Percentiles rank a stretch among this genome's conserved stretches.
These are phyloP conservation scores for Drechslerella coelobrocha DNA, from an alignment of 2,329 filamentous ascomycete species.

Conservation along the genomic window DNA sequence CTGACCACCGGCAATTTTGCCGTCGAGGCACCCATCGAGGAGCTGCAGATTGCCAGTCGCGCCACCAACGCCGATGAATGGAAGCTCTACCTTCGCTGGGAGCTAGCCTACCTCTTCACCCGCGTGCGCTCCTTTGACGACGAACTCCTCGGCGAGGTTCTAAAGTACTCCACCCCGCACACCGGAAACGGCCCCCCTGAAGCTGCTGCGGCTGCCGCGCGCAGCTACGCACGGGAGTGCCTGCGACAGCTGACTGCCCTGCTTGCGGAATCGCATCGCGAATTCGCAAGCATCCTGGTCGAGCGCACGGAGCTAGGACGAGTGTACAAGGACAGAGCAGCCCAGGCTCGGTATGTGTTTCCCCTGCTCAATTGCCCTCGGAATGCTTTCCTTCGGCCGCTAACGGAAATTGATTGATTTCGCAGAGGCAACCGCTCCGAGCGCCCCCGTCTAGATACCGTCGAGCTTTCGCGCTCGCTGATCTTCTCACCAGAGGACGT, in stretches of 20 bases:
- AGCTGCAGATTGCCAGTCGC: conserved; percentile 46
- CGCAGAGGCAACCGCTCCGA: conserved; percentile 31
- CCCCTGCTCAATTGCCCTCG: background rate
- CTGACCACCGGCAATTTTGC: conserved; percentile 44
- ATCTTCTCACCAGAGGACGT: conserved; percentile 47
- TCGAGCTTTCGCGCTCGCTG: conserved; percentile 42
- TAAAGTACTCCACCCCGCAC: conserved; percentile 44
- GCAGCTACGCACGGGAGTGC: conserved; percentile 44
- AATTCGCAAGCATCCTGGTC: conserved; percentile 40
- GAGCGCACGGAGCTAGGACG: conserved; percentile 36
- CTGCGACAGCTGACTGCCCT: conserved; percentile 36
- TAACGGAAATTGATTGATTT: background rate
- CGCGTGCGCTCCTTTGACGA: conserved; percentile 43
- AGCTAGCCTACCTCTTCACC: conserved; percentile 46
- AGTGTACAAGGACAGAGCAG: conserved; percentile 30
- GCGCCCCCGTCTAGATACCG: conserved; percentile 35
- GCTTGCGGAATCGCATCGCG: conserved; percentile 42
- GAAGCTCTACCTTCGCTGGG: conserved; percentile 49
- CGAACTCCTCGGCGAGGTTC: conserved; percentile 39
- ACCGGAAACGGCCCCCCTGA: conserved; percentile 40
- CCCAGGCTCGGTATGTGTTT: conserved; percentile 26
- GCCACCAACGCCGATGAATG: conserved; percentile 47
- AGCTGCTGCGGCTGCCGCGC: conserved; percentile 39
- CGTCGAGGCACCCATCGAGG: conserved; percentile 47
- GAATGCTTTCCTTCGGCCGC: background rate